Base-by-base conservation (phyloP, 1,139 yeast genomes). In the Candida dubliniensis region DNA sequence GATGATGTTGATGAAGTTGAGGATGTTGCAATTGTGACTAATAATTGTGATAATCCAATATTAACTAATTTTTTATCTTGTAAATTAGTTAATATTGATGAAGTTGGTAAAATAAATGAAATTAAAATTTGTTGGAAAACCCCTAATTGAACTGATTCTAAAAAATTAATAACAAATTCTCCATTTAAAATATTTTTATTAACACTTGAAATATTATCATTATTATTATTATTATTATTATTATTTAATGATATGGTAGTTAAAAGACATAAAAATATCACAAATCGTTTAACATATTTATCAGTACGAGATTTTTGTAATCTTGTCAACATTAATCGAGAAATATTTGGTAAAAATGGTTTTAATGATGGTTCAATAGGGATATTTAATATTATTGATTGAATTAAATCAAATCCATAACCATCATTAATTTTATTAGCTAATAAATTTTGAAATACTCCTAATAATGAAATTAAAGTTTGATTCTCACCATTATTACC, bases 361-460 rank as follows among this genome's bases (percentile, higher is more conserved):
- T 74, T 67, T 42, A 90, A 63, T 2, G 63, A 53, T 2, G 63
- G 53, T 1, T 60, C 60, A 41, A 79, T 55, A 6, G 89, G 82
- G 36, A 90, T 67, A 48, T 76, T 69, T 39, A 81, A 60, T 44
- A 91, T 64, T 38, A 95, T 81, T 8, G 78, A 70, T 60, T 87
- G 93, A 39, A 95, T 67, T 38, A 95, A 69, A 47, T 93, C 97
- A 60, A 95, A 85, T 2, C 98, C 98, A 57, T 82, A 77, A 34
- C 68, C 66, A 55, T 93, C 98, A 57, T 89, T 86, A 13, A 81
- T 77, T 56, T 85, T 87, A 0, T 97, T 88, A 1, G 97, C 82
- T 43, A 93, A 81, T 50, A 95, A 73, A 60, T 91, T 90, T 68
- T 95, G 99, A 73, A 89, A 95, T n/a, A 95, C 96, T 38, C 99